Base-by-base conservation (phyloP, 73 alveolate genomes). In the Blepharisma stoltei region DNA sequence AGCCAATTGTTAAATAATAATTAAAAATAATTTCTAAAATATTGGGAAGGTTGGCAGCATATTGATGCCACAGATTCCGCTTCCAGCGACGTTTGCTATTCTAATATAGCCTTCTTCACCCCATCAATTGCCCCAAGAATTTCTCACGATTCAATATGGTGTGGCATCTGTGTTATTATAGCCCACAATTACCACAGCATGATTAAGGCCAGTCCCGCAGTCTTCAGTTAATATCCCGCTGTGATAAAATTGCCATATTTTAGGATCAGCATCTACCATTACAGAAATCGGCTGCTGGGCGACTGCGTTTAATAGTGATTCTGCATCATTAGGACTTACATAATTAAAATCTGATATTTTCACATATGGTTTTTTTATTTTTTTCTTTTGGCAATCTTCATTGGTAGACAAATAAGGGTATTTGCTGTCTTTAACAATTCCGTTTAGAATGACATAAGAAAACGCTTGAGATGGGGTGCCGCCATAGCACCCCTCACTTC, bases 401-500 rank as follows among this genome's bases (percentile, higher is more conserved):
- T 66, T 70, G 27, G 48, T 44, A 18, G 76, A 88, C 25, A 52
- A 54, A 67, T 88, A 50, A 71, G 91, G 87, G 85, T 90, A 92
- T 69, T 79, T 87, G 46, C 70, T 52, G 76, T 87, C 94, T 32
- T 44, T 6, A 8, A 50, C 71, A 32, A 84, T 46, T 60, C 49
- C 38, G 5, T 20, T 25, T 8, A 9, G 23, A 8, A 20, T 5
- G 38, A 75, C n/a, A 77, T 93, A 92, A 27, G 78, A 70, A 76
- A 93, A 85, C 0, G 95, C 97, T 67, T 85, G 78, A 55, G 76
- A 80, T 78, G 88, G 89, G 65, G 80, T 78, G 55, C 97, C 97
- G 54, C 97, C 97, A 81, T 70, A 77, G 93, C 97, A 90, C 32
- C 97, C 97, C 9, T 83, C 80, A 77, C 88, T 84, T 8, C 92